Evolutionary conservation across 495 filamentous ascomycete species (phyloP).

Genomic region (Cudoniella acicularis): DNA sequence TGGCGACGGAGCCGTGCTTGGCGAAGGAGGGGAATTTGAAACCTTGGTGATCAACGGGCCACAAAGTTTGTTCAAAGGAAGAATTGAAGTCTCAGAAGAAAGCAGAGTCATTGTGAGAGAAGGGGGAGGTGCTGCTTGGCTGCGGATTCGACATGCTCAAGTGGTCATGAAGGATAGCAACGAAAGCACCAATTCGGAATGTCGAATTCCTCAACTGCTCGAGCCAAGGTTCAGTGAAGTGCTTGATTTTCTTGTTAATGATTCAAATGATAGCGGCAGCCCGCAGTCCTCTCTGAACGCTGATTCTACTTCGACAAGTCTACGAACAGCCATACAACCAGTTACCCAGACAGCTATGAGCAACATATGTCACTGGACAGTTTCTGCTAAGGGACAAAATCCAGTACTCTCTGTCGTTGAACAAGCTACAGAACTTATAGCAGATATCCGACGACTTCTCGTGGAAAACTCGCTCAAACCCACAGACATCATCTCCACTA

Average conservation of each 20-base stretch:
- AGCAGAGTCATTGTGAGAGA: slow-evolving; percentile 52
- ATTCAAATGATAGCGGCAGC: background rate
- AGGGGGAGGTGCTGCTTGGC: slow-evolving; percentile 63
- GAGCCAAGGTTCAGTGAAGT: slow-evolving; percentile 16
- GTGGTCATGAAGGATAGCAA: slow-evolving; percentile 17
- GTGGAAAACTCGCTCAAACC: slow-evolving; percentile 27
- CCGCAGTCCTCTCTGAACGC: background rate
- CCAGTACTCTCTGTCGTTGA: slow-evolving; percentile 27
- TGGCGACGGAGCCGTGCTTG: slow-evolving; percentile 67
- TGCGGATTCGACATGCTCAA: slow-evolving; percentile 16
- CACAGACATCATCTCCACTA: slow-evolving; percentile 65
- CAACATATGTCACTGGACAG: slow-evolving; percentile 17
- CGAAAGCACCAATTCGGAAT: slow-evolving; percentile 7
- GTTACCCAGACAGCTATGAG: background rate
- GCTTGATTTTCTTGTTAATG: background rate
- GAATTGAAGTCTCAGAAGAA: slow-evolving; percentile 58
- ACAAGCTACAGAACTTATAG: slow-evolving; percentile 31
- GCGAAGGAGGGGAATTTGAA: slow-evolving; percentile 97
- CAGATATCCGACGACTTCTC: slow-evolving; percentile 30
- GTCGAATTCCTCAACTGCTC: slow-evolving; percentile 20
- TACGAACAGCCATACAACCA: too few relatives aligned
- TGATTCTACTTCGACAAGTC: too few relatives aligned
- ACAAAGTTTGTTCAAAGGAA: slow-evolving; percentile 60
- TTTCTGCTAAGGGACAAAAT: background rate
- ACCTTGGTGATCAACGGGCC: slow-evolving; percentile 86